Conservation (phyloP, 148 eudicot genomes). For the Rhododendron kiyosumense region DNA sequence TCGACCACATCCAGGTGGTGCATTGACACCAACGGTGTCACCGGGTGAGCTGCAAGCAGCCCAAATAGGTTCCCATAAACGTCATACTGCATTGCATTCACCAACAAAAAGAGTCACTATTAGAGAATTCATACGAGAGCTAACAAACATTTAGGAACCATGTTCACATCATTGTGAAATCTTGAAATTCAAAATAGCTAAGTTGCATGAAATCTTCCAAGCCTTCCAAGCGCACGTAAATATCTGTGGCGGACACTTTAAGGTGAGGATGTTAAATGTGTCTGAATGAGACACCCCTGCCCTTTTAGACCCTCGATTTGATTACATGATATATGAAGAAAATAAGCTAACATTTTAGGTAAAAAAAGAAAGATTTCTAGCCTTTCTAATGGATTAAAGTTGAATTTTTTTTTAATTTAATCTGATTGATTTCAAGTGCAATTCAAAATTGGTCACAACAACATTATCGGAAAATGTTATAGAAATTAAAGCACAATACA, state of each 20-base stretch:
- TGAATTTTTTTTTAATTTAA: neutral
- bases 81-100: conserved; percentile 55
- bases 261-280: neutral
- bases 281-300: neutral
- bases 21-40: conserved; percentile 67
- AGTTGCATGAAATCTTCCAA: neutral
- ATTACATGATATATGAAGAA: neutral
- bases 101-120: conserved; percentile 13
- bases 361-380: too few relatives aligned
- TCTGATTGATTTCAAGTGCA: neutral
- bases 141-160: neutral
- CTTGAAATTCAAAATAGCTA: neutral
- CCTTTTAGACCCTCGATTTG: neutral
- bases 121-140: conserved; percentile 6
- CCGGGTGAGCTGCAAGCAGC: conserved; percentile 83
- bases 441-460: neutral
- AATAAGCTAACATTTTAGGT: too few relatives aligned
- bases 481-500: neutral
- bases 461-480: neutral
- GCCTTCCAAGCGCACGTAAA: neutral
- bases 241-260: neutral
- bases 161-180: neutral
- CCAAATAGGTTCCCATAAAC: conserved; percentile 90
- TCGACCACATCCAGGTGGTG: conserved; percentile 95
- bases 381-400: too few relatives aligned